Base-by-base conservation (phyloP, 177 flowering plant genomes). In the Telopea speciosissima region DNA sequence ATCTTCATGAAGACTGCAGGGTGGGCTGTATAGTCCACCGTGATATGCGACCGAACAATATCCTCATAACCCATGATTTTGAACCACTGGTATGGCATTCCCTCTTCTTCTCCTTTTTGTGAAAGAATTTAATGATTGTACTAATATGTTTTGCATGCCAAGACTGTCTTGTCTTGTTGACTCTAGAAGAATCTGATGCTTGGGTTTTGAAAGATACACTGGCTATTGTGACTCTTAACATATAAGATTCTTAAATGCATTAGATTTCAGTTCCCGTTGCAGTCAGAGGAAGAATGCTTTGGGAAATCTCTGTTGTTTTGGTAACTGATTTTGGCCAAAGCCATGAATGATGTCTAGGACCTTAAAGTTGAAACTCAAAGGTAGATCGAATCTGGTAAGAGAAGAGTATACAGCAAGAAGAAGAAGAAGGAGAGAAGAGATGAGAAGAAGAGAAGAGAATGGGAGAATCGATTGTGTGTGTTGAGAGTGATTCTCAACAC, bases 1-100 rank as follows among this genome's bases (percentile, higher is more conserved):
- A 94, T 74, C 96, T 92, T 69, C 99, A 94, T 65, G 97, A 94
- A 78, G 99, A 92, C 78, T 94, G 99, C 70, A 83, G 99, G 82
- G 97, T 94, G 62, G 99, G 99, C 22, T 92, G 97, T 68, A 94
- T 94, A 72, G 93, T 94, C 58, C 99, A 94, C 70, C 91, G 97
- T 23, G 99, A 94, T 78, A 79, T 94, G 93, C 84, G 99, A 70
- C 99, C 99, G 12, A 94, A 94, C 79, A 94, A 94, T 75, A 89
- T 94, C 75, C 93, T 94, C 21, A 77, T 94, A 70, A 94, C 99
- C 63, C 99, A 94, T 82, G 99, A 92, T 76, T 94, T 88, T 82
- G 96, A 90, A 73, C 90, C 97, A 67, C 76, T 92, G 76, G 99
- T 94, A 87, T 31, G 83, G 60, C 64, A 58, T 17, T 26, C 59